phyloP scores from a whole-genome alignment of 169 alveolate species.

The Plasmodium blacklocki region DNA sequence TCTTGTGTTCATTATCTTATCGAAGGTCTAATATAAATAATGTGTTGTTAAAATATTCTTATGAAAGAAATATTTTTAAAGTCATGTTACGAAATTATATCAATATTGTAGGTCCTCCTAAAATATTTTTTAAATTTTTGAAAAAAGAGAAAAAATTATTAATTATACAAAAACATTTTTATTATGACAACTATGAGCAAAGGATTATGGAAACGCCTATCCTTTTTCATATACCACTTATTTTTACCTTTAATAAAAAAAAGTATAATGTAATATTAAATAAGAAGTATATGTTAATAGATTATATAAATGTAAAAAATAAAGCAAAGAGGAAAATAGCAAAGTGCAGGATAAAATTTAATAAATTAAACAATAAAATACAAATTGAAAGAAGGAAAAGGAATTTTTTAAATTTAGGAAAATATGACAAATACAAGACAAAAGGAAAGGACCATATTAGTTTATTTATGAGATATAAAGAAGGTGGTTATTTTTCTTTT shows the following conservation, averaged over 20 bases:
- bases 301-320: conserved; percentile 6
- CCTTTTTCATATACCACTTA: conserved; percentile 48
- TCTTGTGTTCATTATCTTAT: too few species aligned
- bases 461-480: not conserved
- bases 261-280: conserved; percentile 23
- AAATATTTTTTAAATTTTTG: conserved; percentile 47
- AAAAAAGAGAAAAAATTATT: conserved; percentile 47
- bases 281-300: conserved; percentile 27
- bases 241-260: conserved; percentile 22
- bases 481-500: conserved; percentile 39
- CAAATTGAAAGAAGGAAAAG: too few species aligned
- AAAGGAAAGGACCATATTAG: too few species aligned
- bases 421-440: too few species aligned
- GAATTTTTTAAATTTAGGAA: too few species aligned
- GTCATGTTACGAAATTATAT: conserved; percentile 22
- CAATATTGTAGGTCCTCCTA: conserved; percentile 56
- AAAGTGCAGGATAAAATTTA: not conserved
- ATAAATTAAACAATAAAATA: too few species aligned
- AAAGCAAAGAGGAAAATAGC: not conserved
- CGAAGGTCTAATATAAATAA: too few species aligned
- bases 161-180: conserved; percentile 52
- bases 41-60: too few species aligned
- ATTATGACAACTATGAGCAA: conserved; percentile 58
- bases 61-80: conserved; percentile 1
- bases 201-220: conserved; percentile 28